Evolutionary conservation across 441 rosid species (phyloP).

Genomic region (Kokia cookei): DNA sequence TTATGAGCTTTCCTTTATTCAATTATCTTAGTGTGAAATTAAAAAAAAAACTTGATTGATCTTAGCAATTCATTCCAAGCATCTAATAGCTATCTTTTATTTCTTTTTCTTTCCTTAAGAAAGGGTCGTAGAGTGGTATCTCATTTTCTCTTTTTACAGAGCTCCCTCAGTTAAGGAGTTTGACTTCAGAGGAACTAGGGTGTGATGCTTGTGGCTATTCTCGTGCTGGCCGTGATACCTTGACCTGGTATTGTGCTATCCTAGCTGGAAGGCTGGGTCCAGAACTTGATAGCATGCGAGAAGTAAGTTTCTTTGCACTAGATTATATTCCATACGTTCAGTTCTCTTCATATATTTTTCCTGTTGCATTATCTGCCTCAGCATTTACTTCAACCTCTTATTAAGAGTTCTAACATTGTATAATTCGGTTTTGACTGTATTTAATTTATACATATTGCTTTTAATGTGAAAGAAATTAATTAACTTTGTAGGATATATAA

Average conservation of each 20-base stretch:
- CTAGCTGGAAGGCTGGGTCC: slow-evolving; percentile 88
- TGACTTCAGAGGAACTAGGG: slow-evolving; percentile 84
- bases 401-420: not conserved
- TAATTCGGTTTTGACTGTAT: not conserved
- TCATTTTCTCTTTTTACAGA: slow-evolving; percentile 32
- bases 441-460: not conserved
- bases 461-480: not conserved
- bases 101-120: not conserved
- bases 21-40: not conserved
- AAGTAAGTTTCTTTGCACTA: slow-evolving; percentile 43
- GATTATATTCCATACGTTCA: slow-evolving; percentile 9
- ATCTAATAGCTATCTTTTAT: not conserved
- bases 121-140: slow-evolving; percentile 8
- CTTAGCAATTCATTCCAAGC: not conserved
- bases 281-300: slow-evolving; percentile 88
- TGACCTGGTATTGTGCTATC: slow-evolving; percentile 90
- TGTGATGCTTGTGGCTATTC: slow-evolving; percentile 93
- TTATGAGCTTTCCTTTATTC: too few relatives aligned
- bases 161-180: slow-evolving; percentile 86
- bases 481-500: not conserved
- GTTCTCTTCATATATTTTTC: not conserved
- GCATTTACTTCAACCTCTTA: not conserved
- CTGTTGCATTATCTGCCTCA: not conserved
- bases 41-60: not conserved
- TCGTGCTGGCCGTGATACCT: slow-evolving; percentile 72